These are phyloP conservation scores for Pestalotiopsis sp. DNA, from an alignment of 2,329 filamentous ascomycete species.

Conservation along the genomic window DNA sequence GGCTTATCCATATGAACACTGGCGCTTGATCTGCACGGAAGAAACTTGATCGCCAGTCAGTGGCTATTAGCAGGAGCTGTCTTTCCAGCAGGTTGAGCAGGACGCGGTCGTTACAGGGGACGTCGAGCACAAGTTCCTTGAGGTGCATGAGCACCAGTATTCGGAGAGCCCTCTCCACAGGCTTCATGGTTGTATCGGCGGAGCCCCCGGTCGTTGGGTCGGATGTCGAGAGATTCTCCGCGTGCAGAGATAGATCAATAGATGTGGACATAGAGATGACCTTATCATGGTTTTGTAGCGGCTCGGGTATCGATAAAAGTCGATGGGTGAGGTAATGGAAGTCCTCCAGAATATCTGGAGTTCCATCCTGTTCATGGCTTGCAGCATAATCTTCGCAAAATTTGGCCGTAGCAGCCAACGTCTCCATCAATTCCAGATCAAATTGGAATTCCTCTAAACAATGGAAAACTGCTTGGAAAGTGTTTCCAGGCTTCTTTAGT, in stretches of 20 bases:
- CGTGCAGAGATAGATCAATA: neutral
- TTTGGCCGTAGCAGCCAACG: neutral
- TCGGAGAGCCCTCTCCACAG: constrained; percentile 12
- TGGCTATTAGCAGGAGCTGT: neutral
- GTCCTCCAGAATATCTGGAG: constrained; percentile 12
- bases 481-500: neutral
- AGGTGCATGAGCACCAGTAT: constrained; percentile 13
- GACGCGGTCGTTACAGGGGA: constrained; percentile 11
- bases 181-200: constrained; percentile 1
- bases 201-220: neutral
- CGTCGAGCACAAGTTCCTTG: constrained; percentile 15
- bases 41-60: neutral
- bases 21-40: constrained; percentile 2
- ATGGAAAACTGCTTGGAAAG: neutral
- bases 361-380: neutral
- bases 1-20: constrained; percentile 14
- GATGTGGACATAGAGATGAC: neutral
- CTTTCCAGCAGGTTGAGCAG: constrained; percentile 6
- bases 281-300: constrained; percentile 8
- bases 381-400: neutral
- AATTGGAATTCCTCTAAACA: neutral
- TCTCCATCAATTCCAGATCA: neutral
- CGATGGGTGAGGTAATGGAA: constrained; percentile 13
- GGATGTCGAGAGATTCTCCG: neutral
- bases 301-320: constrained; percentile 11